These are phyloP conservation scores for Alternaria alternata DNA, from an alignment of 2,329 filamentous ascomycete genomes.

Conservation along the genomic window DNA sequence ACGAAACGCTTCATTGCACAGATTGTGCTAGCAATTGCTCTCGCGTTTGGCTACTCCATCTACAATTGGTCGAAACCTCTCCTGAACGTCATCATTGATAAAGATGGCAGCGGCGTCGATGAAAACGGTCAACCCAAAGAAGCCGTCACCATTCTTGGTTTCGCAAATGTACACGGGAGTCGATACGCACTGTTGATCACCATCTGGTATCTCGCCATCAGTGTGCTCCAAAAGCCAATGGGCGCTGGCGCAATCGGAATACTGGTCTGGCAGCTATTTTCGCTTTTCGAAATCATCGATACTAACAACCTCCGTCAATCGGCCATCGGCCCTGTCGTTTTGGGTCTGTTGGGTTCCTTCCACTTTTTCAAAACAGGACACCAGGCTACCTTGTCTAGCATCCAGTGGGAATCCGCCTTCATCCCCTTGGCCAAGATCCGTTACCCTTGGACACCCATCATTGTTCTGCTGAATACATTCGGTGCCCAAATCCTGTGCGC, in stretches of 20 bases:
- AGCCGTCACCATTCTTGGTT: conserved; percentile 81
- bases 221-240: conserved; percentile 93
- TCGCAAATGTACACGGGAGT: conserved; percentile 90
- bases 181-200: conserved; percentile 86
- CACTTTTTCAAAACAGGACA: conserved; percentile 99
- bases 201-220: conserved; percentile 78
- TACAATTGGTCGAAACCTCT: conserved; percentile 88
- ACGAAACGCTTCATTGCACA: conserved; percentile 81
- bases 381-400: conserved; percentile 83
- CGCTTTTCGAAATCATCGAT: conserved; percentile 71
- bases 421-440: conserved; percentile 82
- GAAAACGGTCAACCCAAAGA: conserved; percentile 44
- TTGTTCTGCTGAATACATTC: conserved; percentile 86
- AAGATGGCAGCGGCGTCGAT: conserved; percentile 14
- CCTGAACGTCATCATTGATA: conserved; percentile 70
- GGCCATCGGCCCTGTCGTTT: conserved; percentile 81
- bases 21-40: conserved; percentile 76
- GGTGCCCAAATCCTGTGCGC: conserved; percentile 86
- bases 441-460: conserved; percentile 88
- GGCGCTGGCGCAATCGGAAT: conserved; percentile 84
- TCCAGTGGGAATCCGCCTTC: conserved; percentile 97
- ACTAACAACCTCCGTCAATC: conserved; percentile 69
- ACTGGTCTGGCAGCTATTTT: conserved; percentile 87
- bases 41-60: conserved; percentile 83
- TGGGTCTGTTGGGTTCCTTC: conserved; percentile 89